A percentile compares a stretch with the other conserved stretches of the same genome.
Evolutionary conservation across 805 yeast species (phyloP).

Genomic region (Metschnikowia chrysomelidarum): DNA sequence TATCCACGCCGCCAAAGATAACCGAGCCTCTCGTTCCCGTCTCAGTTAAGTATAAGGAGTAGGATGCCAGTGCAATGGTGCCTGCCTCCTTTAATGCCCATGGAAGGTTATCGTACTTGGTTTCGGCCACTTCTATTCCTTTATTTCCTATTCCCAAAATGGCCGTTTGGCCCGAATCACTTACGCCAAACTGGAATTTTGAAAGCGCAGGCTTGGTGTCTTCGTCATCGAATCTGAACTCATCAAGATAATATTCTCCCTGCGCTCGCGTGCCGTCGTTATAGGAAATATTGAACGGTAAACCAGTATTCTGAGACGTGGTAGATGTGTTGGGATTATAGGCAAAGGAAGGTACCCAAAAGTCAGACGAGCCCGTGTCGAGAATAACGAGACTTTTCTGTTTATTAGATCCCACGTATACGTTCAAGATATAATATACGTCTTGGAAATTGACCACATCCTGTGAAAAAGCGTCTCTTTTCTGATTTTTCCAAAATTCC

Average conservation of each 20-base stretch:
- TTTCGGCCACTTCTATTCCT: slow-evolving; percentile 4
- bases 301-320: slow-evolving; percentile 9
- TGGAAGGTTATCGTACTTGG: slow-evolving; percentile 52
- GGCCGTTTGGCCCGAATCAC: slow-evolving; percentile 5
- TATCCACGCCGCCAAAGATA: slow-evolving; percentile 44
- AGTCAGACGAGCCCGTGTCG: slow-evolving; percentile 46
- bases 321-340: slow-evolving; percentile 5
- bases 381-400: slow-evolving; percentile 30
- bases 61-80: slow-evolving; percentile 50
- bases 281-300: slow-evolving; percentile 7
- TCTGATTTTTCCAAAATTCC: slow-evolving; percentile 3
- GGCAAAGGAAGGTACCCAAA: slow-evolving; percentile 30
- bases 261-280: slow-evolving; percentile 7
- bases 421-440: slow-evolving; percentile 14
- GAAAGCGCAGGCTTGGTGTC: slow-evolving; percentile 1
- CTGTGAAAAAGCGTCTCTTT: slow-evolving; percentile 5
- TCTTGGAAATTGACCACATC: slow-evolving; percentile 4
- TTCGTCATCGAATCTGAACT: slow-evolving; percentile 8
- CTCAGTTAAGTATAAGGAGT: slow-evolving; percentile 59
- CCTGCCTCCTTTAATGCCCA: slow-evolving; percentile 56
- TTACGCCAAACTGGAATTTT: slow-evolving; percentile 15
- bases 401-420: slow-evolving; percentile 16
- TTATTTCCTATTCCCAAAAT: slow-evolving; percentile 13
- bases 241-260: slow-evolving; percentile 14
- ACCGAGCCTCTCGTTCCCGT: slow-evolving; percentile 27